These are phyloP conservation scores for Chamaecyparis obtusa DNA, from an alignment of 75 land plant genomes.

Conservation along the genomic window DNA sequence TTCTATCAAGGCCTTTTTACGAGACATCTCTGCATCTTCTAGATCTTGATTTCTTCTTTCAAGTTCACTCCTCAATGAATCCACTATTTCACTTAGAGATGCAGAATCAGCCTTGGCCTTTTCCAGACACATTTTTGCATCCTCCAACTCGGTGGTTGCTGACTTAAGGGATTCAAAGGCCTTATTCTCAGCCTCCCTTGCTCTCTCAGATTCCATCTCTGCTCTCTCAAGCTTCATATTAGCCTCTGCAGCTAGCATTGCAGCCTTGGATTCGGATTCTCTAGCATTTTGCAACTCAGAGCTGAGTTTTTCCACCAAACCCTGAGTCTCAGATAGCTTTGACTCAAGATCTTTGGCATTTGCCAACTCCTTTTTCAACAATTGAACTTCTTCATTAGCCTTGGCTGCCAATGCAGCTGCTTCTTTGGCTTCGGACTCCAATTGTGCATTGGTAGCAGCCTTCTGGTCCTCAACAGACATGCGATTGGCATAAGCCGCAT, in stretches of 20 bases:
- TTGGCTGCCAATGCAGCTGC: conserved; percentile 17
- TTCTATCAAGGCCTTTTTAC: conserved; percentile 31
- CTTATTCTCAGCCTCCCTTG: conserved; percentile 28
- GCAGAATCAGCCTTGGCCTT: conserved; percentile 40
- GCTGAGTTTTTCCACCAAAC: conserved; percentile 37
- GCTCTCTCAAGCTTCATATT: conserved; percentile 31
- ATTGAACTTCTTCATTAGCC: conserved; percentile 30
- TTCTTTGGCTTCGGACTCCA: conserved; percentile 24
- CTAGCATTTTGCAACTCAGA: conserved; percentile 38
- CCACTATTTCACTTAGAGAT: conserved; percentile 35
- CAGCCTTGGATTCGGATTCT: conserved; percentile 38
- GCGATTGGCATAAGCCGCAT: conserved; percentile 17
- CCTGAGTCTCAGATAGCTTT: conserved; percentile 34
- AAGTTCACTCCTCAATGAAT: conserved; percentile 40
- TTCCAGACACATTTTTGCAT: conserved; percentile 26
- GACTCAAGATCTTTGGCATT: conserved; percentile 26
- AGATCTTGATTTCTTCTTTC: conserved; percentile 31
- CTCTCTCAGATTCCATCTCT: conserved; percentile 30
- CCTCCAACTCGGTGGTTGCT: conserved; percentile 43
- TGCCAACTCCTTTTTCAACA: conserved; percentile 44
- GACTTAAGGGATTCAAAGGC: conserved; percentile 39
- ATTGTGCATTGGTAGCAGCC: conserved; percentile 3
- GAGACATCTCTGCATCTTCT: conserved; percentile 29
- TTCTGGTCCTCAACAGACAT: conserved; percentile 7
- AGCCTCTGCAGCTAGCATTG: conserved; percentile 28